These are phyloP conservation scores for Suillus weaverae DNA, from an alignment of 768 basidiomycete species.

Conservation along the genomic window DNA sequence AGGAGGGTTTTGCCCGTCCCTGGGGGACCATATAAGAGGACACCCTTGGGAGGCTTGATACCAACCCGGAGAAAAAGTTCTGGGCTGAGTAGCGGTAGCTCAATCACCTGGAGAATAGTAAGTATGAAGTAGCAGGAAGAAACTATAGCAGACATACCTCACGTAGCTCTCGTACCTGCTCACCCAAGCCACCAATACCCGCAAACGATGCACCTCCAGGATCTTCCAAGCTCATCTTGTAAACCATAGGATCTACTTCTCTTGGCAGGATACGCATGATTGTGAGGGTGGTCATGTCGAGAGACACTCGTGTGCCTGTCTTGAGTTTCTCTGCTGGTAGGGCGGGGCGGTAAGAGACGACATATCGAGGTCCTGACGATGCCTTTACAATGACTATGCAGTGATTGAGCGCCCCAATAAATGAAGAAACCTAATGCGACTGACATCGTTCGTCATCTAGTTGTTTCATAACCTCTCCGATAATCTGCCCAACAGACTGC, in stretches of 20 bases:
- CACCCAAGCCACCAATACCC: conserved; percentile 92
- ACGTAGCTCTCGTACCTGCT: conserved; percentile 94
- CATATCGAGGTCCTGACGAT: conserved; percentile 96
- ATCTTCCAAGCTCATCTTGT: conserved; percentile 99
- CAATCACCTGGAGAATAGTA: conserved; percentile 69
- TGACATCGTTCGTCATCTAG: conserved; percentile 95
- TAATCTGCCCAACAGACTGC: conserved; percentile 98
- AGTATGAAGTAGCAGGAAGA: neutral
- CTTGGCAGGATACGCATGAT: conserved; percentile 98
- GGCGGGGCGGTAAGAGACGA: conserved; percentile 94
- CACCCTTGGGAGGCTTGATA: conserved; percentile 95
- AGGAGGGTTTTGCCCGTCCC: conserved; percentile 96
- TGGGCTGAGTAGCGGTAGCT: conserved; percentile 90
- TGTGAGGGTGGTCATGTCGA: conserved; percentile 99
- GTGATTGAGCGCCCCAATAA: neutral
- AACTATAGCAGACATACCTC: conserved; percentile 57
- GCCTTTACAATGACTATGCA: conserved; percentile 93
- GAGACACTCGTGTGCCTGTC: conserved; percentile 89
- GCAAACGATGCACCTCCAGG: conserved; percentile 95
- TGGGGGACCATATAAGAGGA: conserved; percentile 93
- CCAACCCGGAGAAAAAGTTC: conserved; percentile 95
- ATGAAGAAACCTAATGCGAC: conserved; percentile 28
- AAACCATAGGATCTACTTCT: conserved; percentile 96
- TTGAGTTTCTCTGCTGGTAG: conserved; percentile 92
- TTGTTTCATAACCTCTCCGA: conserved; percentile 98